phyloP scores from a whole-genome alignment of 768 basidiomycete genomes.

The Pleurotus citrinopileatus region DNA sequence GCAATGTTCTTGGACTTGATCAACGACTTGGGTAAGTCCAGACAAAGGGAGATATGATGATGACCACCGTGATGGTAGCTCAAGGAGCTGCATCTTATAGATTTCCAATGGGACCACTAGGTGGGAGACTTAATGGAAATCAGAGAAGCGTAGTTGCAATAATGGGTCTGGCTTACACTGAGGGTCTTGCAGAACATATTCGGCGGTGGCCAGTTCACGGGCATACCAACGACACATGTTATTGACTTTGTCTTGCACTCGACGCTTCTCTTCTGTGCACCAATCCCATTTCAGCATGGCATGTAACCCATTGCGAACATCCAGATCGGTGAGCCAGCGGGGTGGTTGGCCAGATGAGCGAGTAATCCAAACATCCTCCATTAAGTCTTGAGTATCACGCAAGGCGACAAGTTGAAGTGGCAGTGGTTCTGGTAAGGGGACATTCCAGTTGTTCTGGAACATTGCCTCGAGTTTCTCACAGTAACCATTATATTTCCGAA shows the following conservation, averaged over 20 bases:
- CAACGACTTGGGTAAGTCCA: constrained; percentile 10
- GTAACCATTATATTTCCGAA: constrained; percentile 26
- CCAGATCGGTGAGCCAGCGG: constrained; percentile 29
- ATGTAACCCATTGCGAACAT: constrained; percentile 19
- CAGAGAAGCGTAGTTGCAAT: constrained; percentile 1
- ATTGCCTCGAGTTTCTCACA: constrained; percentile 22
- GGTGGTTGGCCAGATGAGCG: constrained; percentile 13
- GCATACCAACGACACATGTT: constrained; percentile 34
- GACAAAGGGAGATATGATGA: constrained; percentile 9
- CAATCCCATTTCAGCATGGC: constrained; percentile 23
- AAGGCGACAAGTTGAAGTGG: constrained; percentile 25
- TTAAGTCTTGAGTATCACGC: constrained; percentile 20
- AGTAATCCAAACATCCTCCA: constrained; percentile 36
- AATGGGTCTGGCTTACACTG: constrained; percentile 16
- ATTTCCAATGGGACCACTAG: neutral
- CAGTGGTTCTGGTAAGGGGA: constrained; percentile 30
- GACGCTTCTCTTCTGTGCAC: constrained; percentile 26
- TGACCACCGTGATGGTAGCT: constrained; percentile 12
- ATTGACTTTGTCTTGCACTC: constrained; percentile 25
- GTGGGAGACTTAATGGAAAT: neutral
- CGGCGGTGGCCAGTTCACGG: constrained; percentile 23
- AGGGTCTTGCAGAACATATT: constrained; percentile 17
- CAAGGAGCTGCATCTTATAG: neutral
- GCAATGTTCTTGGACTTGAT: constrained; percentile 7
- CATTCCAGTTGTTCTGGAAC: constrained; percentile 17